Base-by-base conservation (phyloP, 352 stramenopile genomes). In the Phytophthora kernoviae region DNA sequence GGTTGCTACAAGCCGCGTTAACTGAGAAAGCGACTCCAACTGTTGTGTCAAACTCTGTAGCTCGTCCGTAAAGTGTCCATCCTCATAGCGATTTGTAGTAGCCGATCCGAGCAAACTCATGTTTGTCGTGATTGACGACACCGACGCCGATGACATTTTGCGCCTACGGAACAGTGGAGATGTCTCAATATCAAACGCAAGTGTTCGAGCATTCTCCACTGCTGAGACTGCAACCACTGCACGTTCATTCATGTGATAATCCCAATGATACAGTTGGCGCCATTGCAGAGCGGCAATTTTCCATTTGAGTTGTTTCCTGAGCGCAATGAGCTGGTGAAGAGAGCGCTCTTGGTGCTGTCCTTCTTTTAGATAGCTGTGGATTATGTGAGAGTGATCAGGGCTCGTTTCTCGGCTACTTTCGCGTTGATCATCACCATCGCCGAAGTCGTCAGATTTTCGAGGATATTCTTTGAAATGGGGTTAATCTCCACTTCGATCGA, bases 241-340 rank as follows among this genome's bases (percentile, higher is more conserved):
- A 26, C 75, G 67, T 36, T 90, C 79, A 12, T 60, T 79, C 11
- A 76, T 57, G 44, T 71, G 78, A 27, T 81, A 81, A 21, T 78
- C 80, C 78, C 72, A 86, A 5, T 75, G 62, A 62, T 77, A 90
- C 11, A 65, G 46, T 40, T 91, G 75, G 7, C 65, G 68, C 81
- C 82, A 90, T 34, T 82, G 64, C 4, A 90, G 43, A 0, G 75
- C 51, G 0, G 80, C 65, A 32, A 93, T 86, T 60, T 84, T 78
- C 84, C 84, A 93, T 40, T 79, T 78, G 26, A 91, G 63, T 5
- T 85, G 66, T 24, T 75, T 74, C 30, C 82, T 81, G 0, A 85
- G 21, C 9, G 49, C 36, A 17, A 79, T 17, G 22, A 93, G 63
- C 22, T 87, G 66, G 24, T 79, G 57, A 5, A 91, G 54, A 2